Conservation (phyloP, 441 rosid species). For the Pelargonium exstipulatum region DNA sequence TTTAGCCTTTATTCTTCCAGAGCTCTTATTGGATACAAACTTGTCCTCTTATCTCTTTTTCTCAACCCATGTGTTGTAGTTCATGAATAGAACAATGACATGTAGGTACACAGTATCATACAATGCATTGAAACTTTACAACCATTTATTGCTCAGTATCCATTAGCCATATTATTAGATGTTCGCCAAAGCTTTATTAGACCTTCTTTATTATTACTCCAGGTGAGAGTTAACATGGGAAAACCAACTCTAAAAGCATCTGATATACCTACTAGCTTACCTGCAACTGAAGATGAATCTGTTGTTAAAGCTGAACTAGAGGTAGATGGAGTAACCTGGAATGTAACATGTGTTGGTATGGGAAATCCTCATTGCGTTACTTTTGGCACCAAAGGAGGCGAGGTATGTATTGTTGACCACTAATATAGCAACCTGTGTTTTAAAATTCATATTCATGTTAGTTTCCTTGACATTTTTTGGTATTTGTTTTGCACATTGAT, state of each 20-base stretch:
- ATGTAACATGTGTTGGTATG: slow-evolving; percentile 92
- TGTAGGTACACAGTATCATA: neutral
- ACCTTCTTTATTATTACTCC: slow-evolving; percentile 19
- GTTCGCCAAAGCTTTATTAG: neutral
- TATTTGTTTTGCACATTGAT: neutral
- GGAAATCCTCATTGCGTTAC: slow-evolving; percentile 96
- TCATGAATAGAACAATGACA: neutral
- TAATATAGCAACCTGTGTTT: slow-evolving; percentile 9
- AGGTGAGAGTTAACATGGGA: slow-evolving; percentile 97
- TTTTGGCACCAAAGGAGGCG: slow-evolving; percentile 53
- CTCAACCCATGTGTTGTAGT: neutral
- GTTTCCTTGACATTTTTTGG: neutral
- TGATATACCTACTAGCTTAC: slow-evolving; percentile 68
- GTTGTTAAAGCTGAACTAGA: slow-evolving; percentile 61
- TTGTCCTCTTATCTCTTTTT: neutral
- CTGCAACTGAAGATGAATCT: slow-evolving; percentile 61
- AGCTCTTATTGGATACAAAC: too few species aligned
- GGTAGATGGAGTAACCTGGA: slow-evolving; percentile 79
- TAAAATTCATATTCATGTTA: neutral
- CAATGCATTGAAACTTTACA: neutral
- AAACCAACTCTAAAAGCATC: slow-evolving; percentile 72
- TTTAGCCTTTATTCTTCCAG: too few species aligned
- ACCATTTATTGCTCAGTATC: neutral
- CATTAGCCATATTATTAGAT: neutral
- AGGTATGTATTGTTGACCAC: slow-evolving; percentile 39